phyloP scores from a whole-genome alignment of 2,329 filamentous ascomycete genomes.

The Scleromitrula shiraiana region DNA sequence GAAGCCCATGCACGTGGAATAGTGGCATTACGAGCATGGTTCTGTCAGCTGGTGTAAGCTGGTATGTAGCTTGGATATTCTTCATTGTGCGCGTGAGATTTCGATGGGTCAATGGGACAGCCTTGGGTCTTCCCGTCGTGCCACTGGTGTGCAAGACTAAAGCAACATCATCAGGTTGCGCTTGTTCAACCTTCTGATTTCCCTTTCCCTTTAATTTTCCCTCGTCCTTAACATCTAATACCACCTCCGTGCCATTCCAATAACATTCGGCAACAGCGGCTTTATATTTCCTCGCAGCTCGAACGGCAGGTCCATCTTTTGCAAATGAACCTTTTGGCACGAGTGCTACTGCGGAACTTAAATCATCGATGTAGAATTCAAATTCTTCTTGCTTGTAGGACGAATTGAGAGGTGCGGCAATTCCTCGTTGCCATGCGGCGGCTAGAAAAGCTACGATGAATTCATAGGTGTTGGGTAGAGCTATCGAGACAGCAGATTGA shows the following conservation, averaged over 20 bases:
- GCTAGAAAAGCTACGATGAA: slow-evolving; percentile 84
- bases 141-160: slow-evolving; percentile 78
- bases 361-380: slow-evolving; percentile 85
- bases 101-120: slow-evolving; percentile 71
- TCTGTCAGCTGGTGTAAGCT: slow-evolving; percentile 61
- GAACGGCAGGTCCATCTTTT: slow-evolving; percentile 61
- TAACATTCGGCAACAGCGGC: slow-evolving; percentile 84
- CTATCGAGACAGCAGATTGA: slow-evolving; percentile 70
- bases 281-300: slow-evolving; percentile 69
- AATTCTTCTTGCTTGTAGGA: slow-evolving; percentile 86
- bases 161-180: slow-evolving; percentile 71
- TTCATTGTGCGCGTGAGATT: slow-evolving; percentile 78
- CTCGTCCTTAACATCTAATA: slow-evolving; percentile 68
- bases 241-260: slow-evolving; percentile 64
- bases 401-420: slow-evolving; percentile 80
- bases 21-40: slow-evolving; percentile 86
- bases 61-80: slow-evolving; percentile 73
- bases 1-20: slow-evolving; percentile 84
- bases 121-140: slow-evolving; percentile 79
- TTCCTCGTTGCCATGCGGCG: slow-evolving; percentile 73
- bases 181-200: slow-evolving; percentile 39
- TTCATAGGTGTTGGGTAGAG: slow-evolving; percentile 76
- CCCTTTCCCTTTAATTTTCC: slow-evolving; percentile 54
- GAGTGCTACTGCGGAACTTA: slow-evolving; percentile 70
- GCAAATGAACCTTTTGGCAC: slow-evolving; percentile 65